Conservation (phyloP, 2,329 filamentous ascomycete species). For the Cryphonectria nitschkei region DNA sequence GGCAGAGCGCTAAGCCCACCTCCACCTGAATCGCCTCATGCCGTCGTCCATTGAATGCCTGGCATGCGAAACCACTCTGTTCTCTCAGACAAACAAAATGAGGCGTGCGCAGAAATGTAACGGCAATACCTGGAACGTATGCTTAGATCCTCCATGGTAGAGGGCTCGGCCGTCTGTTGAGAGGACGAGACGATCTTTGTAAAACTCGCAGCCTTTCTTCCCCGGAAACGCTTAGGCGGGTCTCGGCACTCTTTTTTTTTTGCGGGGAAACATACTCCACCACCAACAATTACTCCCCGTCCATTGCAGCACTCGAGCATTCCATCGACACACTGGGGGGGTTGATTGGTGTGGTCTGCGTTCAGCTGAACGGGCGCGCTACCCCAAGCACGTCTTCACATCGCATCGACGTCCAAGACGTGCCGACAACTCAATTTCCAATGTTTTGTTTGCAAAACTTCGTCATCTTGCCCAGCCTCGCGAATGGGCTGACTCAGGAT, state of each 20-base stretch:
- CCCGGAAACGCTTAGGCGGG: background rate
- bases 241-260: slow-evolving; percentile 2
- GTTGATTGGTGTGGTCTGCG: background rate
- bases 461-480: background rate
- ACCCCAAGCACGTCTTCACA: background rate
- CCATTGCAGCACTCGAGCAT: background rate
- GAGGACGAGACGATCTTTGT: background rate
- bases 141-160: background rate
- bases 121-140: background rate
- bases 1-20: background rate
- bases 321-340: background rate
- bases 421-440: background rate
- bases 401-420: background rate
- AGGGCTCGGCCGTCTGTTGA: background rate
- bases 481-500: background rate
- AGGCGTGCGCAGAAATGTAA: background rate
- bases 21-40: background rate
- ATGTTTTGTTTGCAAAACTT: background rate
- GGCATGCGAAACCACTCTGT: background rate
- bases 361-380: background rate
- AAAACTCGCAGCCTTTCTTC: background rate
- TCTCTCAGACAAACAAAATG: background rate
- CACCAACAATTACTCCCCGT: background rate
- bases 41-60: background rate
- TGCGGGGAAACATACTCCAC: background rate